Base-by-base conservation (phyloP, 345 rosid genomes). In the Sisymbrium altissimum region DNA sequence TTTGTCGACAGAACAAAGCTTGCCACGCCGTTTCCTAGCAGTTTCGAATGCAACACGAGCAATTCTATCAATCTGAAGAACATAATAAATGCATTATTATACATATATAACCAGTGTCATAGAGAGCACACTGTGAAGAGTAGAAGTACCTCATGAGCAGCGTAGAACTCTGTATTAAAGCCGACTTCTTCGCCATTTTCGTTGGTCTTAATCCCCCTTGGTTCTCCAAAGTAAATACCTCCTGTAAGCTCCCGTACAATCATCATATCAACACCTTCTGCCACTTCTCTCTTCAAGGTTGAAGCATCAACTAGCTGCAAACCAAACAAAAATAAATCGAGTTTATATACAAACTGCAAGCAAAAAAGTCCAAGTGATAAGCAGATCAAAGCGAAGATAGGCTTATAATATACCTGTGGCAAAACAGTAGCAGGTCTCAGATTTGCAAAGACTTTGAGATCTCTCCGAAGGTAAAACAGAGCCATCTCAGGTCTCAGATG, bases 171-270 rank as follows among this genome's bases (percentile, higher is more conserved):
- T 9, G 98, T 94, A 66, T 86, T 91, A 82, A 84, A 81, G n/a
- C 89, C 97, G 67, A 88, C 83, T 73, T 91, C 91, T 77, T 89
- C 94, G 27, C 98, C 98, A 70, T 77, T 72, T 79, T 91, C 89
- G 66, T 83, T 79, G 61, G 75, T 83, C 29, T 84, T 74, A 64
- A 91, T 79, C 7, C 95, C 97, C 77, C 95, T 86, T 8, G 96
- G 96, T 79, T 94, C 90, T 62, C 98, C 96, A 75, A 89, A 94
- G 80, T 94, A 94, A 55, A 94, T 94, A 74, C 97, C 95, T 80
- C 98, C 96, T 5, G 95, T 94, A 69, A 94, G 97, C 86, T 94
- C 98, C 81, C 98, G 87, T 29, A 94, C 93, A 73, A 94, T 97
- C 96, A 94, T 86, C 68, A 94, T 77, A 74, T 91, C 96, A 82